These are phyloP conservation scores for Alternaria infectoria DNA, from an alignment of 2,329 filamentous ascomycete species.

Conservation along the genomic window DNA sequence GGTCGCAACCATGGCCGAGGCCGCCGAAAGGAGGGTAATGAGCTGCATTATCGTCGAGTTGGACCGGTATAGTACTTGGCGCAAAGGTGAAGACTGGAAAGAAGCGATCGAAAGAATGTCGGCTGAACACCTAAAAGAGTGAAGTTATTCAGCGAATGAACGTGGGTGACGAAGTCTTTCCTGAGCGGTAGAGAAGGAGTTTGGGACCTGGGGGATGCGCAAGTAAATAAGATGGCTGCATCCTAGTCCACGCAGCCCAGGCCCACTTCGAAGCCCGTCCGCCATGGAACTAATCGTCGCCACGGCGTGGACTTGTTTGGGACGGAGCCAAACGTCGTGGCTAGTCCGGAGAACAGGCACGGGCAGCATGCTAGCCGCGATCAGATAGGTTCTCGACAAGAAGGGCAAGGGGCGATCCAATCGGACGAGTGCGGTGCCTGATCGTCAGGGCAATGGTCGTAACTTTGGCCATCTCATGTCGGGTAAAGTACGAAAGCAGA, in stretches of 20 bases:
- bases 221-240: conserved; percentile 46
- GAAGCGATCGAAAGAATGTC: conserved; percentile 40
- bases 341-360: conserved; percentile 36
- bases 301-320: conserved; percentile 40
- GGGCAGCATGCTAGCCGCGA: conserved; percentile 30
- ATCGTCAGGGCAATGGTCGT: conserved; percentile 39
- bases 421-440: conserved; percentile 39
- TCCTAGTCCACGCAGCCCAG: conserved; percentile 31
- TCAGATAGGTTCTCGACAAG: conserved; percentile 23
- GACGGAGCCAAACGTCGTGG: conserved; percentile 43
- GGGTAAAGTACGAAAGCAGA: conserved; percentile 36
- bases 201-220: conserved; percentile 41
- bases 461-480: conserved; percentile 32
- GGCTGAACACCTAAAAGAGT: conserved; percentile 50
- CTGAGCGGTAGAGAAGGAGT: conserved; percentile 39
- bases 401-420: conserved; percentile 35
- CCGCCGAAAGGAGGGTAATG: conserved; percentile 36
- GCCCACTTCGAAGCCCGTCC: conserved; percentile 36
- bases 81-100: conserved; percentile 27
- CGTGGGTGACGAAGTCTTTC: conserved; percentile 46
- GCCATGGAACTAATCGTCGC: conserved; percentile 44
- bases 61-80: conserved; percentile 17
- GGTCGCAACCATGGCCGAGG: conserved; percentile 40
- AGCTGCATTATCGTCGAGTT: conserved; percentile 41
- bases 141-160: conserved; percentile 50